Percentiles rank a stretch among this genome's conserved stretches.
Evolutionary conservation across 805 yeast species (phyloP).

Genomic region (Candida jianshihensis): DNA sequence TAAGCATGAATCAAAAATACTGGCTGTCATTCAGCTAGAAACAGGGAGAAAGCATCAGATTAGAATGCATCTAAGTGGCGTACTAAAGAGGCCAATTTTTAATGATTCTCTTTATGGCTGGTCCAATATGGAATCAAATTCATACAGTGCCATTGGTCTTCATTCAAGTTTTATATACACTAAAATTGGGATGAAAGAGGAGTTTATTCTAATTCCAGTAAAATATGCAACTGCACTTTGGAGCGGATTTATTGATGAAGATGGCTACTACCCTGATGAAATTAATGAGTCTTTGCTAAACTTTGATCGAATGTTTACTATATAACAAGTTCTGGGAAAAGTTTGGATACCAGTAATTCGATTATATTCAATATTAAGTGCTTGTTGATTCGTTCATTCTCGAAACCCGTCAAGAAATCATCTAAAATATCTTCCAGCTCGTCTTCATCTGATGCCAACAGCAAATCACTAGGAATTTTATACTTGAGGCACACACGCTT

Average conservation of each 20-base stretch:
- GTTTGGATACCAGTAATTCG: conserved; percentile 33
- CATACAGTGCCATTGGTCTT: conserved; percentile 23
- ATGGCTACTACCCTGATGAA: conserved; percentile 21
- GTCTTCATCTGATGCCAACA: conserved; percentile 17
- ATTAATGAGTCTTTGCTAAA: conserved; percentile 15
- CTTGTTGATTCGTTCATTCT: conserved; percentile 35
- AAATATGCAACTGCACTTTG: conserved; percentile 18
- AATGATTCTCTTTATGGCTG: conserved; percentile 24
- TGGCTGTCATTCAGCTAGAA: conserved; percentile 25
- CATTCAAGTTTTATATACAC: conserved; percentile 31
- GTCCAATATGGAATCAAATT: conserved; percentile 1
- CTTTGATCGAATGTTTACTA: conserved; percentile 13
- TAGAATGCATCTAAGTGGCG: conserved; percentile 23
- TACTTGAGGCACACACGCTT: conserved; percentile 16
- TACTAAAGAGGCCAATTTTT: conserved; percentile 21
- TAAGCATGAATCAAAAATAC: conserved; percentile 12
- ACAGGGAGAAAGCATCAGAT: conserved; percentile 38
- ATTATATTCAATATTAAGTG: conserved; percentile 33
- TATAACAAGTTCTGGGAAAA: conserved; percentile 34
- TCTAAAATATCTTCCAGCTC: conserved; percentile 21
- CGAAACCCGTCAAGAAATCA: conserved; percentile 28
- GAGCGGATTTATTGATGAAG: conserved; percentile 19
- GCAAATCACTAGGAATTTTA: conserved; percentile 11
- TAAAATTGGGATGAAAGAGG: conserved; percentile 21
- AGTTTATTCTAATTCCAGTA: conserved; percentile 9